These are phyloP conservation scores for Mucor lusitanicus DNA, from an alignment of 371 early-diverging fungal species.

Conservation along the genomic window DNA sequence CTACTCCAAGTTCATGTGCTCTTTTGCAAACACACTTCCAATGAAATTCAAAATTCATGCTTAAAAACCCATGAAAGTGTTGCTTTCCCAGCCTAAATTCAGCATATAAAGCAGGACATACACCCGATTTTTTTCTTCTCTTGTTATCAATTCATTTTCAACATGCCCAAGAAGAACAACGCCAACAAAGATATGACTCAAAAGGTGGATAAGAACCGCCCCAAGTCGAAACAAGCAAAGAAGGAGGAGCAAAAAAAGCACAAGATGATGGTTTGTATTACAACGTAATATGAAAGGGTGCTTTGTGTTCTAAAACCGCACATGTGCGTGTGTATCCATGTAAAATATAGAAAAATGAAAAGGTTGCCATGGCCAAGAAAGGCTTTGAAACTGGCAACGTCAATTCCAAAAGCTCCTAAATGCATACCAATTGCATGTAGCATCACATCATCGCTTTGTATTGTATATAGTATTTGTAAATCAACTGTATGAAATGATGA, in stretches of 20 bases:
- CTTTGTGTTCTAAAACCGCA: background rate
- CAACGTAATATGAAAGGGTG: background rate
- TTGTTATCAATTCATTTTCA: background rate
- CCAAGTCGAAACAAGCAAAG: constrained; percentile 33
- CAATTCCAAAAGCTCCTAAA: background rate
- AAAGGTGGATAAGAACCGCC: constrained; percentile 35
- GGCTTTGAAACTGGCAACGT: constrained; percentile 13
- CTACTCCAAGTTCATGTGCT: background rate
- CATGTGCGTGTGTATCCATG: background rate
- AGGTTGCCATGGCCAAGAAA: constrained; percentile 23
- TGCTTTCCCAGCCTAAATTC: background rate
- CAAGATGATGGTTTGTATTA: constrained; percentile 17
- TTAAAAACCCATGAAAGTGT: background rate
- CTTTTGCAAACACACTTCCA: background rate
- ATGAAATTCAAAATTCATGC: background rate
- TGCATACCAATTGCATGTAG: background rate
- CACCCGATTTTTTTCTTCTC: background rate
- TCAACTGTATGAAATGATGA: background rate
- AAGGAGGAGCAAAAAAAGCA: constrained; percentile 35
- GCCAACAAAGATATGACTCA: constrained; percentile 20
- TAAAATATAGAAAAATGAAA: constrained; percentile 25
- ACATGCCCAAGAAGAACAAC: constrained; percentile 21
- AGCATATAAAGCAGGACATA: background rate
- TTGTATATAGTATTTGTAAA: background rate
- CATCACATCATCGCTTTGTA: background rate